Base-by-base conservation (phyloP, 176 grass and related monocot genomes). In the Triticum dicoccoides region DNA sequence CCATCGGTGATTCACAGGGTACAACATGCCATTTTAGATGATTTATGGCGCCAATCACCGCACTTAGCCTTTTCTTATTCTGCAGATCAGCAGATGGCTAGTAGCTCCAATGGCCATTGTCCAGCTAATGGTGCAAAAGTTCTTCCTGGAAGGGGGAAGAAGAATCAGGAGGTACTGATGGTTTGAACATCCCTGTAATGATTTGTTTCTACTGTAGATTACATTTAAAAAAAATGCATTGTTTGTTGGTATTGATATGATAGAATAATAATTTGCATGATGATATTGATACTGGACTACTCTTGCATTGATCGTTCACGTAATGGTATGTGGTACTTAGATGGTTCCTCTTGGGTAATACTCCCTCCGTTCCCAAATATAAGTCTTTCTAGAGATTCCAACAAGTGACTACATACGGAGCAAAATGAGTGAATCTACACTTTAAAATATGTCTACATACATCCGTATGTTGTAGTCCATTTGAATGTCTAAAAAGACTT, bases 61-160 rank as follows among this genome's bases (percentile, higher is more conserved):
- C 76, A 17, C 81, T 83, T 11, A 69, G 29, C 8, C 14, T 61
- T 87, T 87, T 17, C 65, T 74, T 80, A 11, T 73, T 65, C 56
- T 79, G 54, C 83, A 91, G 90, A 86, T 65, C 14, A 58, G 23
- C 73, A 88, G 83, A 88, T 91, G 90, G 79, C 90, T 86, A 92
- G 90, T 83, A 86, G 82, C 66, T 88, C 86, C 58, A 92, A 86
- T 27, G 73, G 86, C 42, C 83, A 79, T 23, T 66, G 58, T 83
- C 45, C 66, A 66, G 56, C 47, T 73, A 85, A 86, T 83, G 90
- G 54, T 83, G 54, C 56, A 66, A 88, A 89, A n/a, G 54, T 67
- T 85, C 65, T 82, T 13, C 79, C 65, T 21, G 78, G 39, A 86
- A 86, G 73, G 79, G 86, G 65, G 58, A 89, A 82, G 52, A 88